Evolutionary conservation across 805 yeast genomes (phyloP).

Genomic region (Kazachstania kunashirensis): DNA sequence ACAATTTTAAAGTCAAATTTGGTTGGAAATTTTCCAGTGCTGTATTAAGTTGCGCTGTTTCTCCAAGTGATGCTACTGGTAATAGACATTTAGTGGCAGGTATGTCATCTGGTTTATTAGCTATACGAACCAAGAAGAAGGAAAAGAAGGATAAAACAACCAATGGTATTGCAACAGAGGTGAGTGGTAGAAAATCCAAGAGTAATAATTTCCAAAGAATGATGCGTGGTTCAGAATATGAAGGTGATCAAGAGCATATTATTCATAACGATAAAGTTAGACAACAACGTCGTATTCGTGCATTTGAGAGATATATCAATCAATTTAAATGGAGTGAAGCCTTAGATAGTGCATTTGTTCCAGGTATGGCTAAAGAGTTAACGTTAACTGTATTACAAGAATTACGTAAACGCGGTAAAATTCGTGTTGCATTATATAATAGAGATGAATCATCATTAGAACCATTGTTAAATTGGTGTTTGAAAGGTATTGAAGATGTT

Average conservation of each 20-base stretch:
- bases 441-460: conserved; percentile 81
- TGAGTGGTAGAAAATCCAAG: conserved; percentile 8
- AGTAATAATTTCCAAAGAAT: conserved; percentile 65
- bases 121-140: conserved; percentile 79
- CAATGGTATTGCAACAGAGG: not conserved
- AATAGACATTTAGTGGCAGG: conserved; percentile 86
- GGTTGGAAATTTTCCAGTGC: conserved; percentile 98
- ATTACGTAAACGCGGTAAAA: conserved; percentile 79
- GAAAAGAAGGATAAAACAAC: conserved; percentile 29
- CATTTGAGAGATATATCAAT: conserved; percentile 74
- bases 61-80: conserved; percentile 45
- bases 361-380: conserved; percentile 70
- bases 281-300: conserved; percentile 57
- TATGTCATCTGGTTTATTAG: conserved; percentile 75
- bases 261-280: conserved; percentile 50
- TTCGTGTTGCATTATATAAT: conserved; percentile 65
- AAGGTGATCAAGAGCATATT: conserved; percentile 78
- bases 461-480: conserved; percentile 79
- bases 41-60: conserved; percentile 78
- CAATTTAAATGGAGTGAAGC: conserved; percentile 92
- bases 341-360: conserved; percentile 70
- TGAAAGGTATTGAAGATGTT: conserved; percentile 68
- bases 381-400: conserved; percentile 80
- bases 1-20: conserved; percentile 80
- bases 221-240: conserved; percentile 85